Base-by-base conservation (phyloP, 1,284 basidiomycete genomes). In the Moesziomyces sp. region DNA sequence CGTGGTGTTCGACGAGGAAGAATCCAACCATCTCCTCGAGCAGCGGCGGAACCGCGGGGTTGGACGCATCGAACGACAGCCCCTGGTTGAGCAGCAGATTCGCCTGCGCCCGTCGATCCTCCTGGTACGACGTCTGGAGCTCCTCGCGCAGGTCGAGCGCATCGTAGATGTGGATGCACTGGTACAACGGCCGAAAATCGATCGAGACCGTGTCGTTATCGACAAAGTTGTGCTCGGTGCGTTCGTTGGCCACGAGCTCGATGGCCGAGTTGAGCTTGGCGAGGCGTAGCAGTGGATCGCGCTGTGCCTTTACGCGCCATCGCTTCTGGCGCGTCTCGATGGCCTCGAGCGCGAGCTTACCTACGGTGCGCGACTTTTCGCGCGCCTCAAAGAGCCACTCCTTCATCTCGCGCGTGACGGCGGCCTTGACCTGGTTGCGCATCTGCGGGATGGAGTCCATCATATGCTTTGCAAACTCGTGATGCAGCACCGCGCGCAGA, bases 111-210 rank as follows among this genome's bases (percentile, higher is more conserved):
- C 94, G 93, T 75, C 97, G 89, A 84, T 99, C 97, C 42, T 93
- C 93, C 85, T 99, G 95, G 82, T 98, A 99, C 48, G 91, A 95
- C 50, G 88, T 89, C 68, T 94, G 93, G 18, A 99, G 88, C 77
- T 97, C 94, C 54, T 93, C 91, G 21, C 95, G 88, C 16, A 91
- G 90, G 81, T 96, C 93, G 16, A 99, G 87, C 5, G 94, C 90
- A 61, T 93, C 91, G 85, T 99, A 95, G 71, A 98, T 99, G 80
- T 97, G 96, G 51, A 99, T 96, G 82, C 93, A 97, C 85, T 98
- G 93, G 80, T 95, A 97, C 16, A 99, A 85, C 8, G 97, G 95
- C 76, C 91, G 91, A 86, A 99, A 99, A 85, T 98, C 94, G 51
- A 99, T 92, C 52, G 88, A 87, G 40, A 97, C 88, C 58, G 91